Percentiles rank a stretch among this genome's conserved stretches.
Conservation (phyloP, 345 rosid genomes). For the Psidium guajava region DNA sequence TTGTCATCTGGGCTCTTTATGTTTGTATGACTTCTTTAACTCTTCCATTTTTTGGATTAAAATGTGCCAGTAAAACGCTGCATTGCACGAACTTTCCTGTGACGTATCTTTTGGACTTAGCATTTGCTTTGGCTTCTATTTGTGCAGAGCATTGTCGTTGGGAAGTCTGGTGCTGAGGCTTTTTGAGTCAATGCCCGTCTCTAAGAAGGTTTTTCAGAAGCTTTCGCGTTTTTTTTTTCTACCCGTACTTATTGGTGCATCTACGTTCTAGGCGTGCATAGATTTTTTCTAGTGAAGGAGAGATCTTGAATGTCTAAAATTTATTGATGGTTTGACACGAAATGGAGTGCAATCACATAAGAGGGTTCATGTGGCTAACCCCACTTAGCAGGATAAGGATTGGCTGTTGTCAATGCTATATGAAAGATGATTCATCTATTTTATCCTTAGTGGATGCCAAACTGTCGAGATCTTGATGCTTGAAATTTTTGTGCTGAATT, state of each 20-base stretch:
- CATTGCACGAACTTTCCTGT: not conserved
- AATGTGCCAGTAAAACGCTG: not conserved
- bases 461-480: not conserved
- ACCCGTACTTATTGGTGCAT: not conserved
- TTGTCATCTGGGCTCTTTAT: not conserved
- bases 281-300: not conserved
- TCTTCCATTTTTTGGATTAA: not conserved
- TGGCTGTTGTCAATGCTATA: not conserved
- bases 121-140: not conserved
- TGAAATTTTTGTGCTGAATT: not conserved
- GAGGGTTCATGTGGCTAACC: not conserved
- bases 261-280: not conserved
- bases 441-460: not conserved
- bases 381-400: not conserved
- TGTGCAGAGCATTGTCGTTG: not conserved
- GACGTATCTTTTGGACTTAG: not conserved
- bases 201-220: conserved; percentile 10
- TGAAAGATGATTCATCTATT: not conserved
- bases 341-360: not conserved
- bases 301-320: not conserved
- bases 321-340: not conserved
- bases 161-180: conserved; percentile 1
- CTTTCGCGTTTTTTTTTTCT: not conserved
- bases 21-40: not conserved
- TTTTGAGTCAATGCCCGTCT: conserved; percentile 12